phyloP scores from a whole-genome alignment of 2,329 filamentous ascomycete genomes.

The Helotiales sp. region DNA sequence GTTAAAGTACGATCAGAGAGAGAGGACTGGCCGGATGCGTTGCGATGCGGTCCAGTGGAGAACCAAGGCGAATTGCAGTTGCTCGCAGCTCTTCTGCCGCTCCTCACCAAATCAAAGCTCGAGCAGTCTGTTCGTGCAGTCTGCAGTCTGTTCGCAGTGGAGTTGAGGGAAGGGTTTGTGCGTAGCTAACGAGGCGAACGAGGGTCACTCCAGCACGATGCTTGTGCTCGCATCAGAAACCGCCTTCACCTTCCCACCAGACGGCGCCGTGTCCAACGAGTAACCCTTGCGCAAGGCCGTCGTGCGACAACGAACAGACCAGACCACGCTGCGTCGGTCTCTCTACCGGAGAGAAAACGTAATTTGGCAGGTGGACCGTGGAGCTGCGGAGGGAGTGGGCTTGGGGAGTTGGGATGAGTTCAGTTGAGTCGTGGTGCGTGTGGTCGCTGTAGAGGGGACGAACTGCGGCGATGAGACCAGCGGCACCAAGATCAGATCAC shows the following conservation, averaged over 20 bases:
- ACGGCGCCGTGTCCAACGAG: neutral
- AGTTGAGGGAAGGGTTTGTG: too few relatives aligned
- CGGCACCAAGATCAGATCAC: neutral
- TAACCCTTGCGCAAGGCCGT: neutral
- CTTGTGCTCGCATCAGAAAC: neutral
- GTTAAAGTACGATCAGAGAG: too few relatives aligned
- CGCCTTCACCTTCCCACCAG: neutral
- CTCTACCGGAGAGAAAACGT: neutral
- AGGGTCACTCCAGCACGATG: too few relatives aligned
- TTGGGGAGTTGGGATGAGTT: too few relatives aligned
- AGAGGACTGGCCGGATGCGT: neutral
- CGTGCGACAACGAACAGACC: neutral
- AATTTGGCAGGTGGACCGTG: neutral
- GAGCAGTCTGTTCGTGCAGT: too few relatives aligned
- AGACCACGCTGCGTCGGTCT: neutral
- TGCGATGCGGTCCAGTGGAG: too few relatives aligned
- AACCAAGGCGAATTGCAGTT: neutral
- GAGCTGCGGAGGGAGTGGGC: too few relatives aligned
- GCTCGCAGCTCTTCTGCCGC: too few relatives aligned
- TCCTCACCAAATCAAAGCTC: too few relatives aligned
- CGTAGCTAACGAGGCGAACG: too few relatives aligned
- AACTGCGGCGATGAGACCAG: neutral
- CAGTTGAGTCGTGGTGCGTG: too few relatives aligned
- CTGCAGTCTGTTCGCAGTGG: too few relatives aligned
- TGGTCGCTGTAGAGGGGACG: neutral